Percentiles rank a stretch among this genome's conserved stretches.
Conservation (phyloP, 768 basidiomycete species). For the Dendrothele bispora region DNA sequence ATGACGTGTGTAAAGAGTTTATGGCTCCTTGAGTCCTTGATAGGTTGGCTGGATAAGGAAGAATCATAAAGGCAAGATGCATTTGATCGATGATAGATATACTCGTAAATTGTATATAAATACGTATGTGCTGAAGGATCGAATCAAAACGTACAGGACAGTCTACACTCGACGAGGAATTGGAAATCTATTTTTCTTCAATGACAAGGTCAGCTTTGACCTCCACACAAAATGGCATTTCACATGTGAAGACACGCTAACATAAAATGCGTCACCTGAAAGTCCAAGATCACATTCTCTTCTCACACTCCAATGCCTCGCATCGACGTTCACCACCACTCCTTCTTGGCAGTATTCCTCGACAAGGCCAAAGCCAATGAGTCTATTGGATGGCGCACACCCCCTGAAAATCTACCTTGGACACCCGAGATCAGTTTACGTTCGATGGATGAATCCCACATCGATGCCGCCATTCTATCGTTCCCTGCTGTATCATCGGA, state of each 20-base stretch:
- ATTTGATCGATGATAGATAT: too few relatives aligned
- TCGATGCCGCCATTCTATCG: slow-evolving; percentile 66
- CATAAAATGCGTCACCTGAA: too few relatives aligned
- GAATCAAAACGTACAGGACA: too few relatives aligned
- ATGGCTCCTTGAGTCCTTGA: slow-evolving; percentile 17
- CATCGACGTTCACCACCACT: slow-evolving; percentile 80
- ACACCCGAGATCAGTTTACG: slow-evolving; percentile 52
- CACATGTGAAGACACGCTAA: too few relatives aligned
- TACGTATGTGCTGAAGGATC: too few relatives aligned
- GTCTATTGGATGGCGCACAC: slow-evolving; percentile 60
- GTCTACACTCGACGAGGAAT: too few relatives aligned
- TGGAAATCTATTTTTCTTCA: too few relatives aligned
- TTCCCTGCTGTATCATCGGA: slow-evolving; percentile 55
- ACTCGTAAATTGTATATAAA: too few relatives aligned
- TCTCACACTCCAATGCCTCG: slow-evolving; percentile 17
- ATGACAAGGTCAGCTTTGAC: too few relatives aligned
- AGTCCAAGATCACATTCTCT: too few relatives aligned
- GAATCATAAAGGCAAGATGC: not conserved
- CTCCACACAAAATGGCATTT: too few relatives aligned
- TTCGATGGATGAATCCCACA: slow-evolving; percentile 59
- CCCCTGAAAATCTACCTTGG: slow-evolving; percentile 69
- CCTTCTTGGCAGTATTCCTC: slow-evolving; percentile 54
- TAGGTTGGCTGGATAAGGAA: not conserved
- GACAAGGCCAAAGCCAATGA: slow-evolving; percentile 42
- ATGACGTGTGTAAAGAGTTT: slow-evolving; percentile 63